Evolutionary conservation across 768 basidiomycete species (phyloP).

Genomic region (Pluteus cervinus): DNA sequence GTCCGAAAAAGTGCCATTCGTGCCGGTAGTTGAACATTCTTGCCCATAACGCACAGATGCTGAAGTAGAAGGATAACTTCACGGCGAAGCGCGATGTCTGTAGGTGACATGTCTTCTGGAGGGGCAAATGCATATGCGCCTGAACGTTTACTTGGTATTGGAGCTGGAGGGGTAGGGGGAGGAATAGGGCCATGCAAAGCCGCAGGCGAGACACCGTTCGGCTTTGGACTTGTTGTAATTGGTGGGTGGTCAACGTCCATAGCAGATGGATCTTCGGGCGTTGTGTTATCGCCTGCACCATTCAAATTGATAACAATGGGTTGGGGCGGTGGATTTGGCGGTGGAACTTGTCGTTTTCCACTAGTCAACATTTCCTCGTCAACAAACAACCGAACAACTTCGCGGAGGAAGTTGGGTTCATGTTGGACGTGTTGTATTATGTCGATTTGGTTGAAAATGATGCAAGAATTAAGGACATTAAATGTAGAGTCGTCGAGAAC

Average conservation of each 20-base stretch:
- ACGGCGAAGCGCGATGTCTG: constrained; percentile 50
- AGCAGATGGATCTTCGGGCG: constrained; percentile 23
- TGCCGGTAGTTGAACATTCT: constrained; percentile 88
- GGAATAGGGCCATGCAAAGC: no score
- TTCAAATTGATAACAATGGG: constrained; percentile 33
- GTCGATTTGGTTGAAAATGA: constrained; percentile 99
- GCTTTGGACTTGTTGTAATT: constrained; percentile 16
- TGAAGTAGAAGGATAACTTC: constrained; percentile 87
- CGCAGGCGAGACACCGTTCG: constrained; percentile 24
- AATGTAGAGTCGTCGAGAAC: constrained; percentile 95
- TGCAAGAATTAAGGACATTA: constrained; percentile 93
- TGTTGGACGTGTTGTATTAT: constrained; percentile 87
- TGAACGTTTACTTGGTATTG: constrained; percentile 18
- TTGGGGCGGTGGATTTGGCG: constrained; percentile 14
- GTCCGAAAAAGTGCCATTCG: constrained; percentile 83
- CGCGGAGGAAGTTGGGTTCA: constrained; percentile 68
- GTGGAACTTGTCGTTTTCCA: constrained; percentile 17
- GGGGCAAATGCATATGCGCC: constrained; percentile 49
- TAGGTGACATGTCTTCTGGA: constrained; percentile 47
- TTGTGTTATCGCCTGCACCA: constrained; percentile 29
- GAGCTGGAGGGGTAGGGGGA: constrained; percentile 3
- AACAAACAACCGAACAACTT: constrained; percentile 73
- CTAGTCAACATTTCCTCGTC: constrained; percentile 59
- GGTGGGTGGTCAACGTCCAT: constrained; percentile 33
- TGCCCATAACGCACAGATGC: constrained; percentile 92